Percentiles rank a stretch among this genome's conserved stretches.
Conservation (phyloP, 306 rosid species). For the cucumber (Cucumis sativus) region DNA sequence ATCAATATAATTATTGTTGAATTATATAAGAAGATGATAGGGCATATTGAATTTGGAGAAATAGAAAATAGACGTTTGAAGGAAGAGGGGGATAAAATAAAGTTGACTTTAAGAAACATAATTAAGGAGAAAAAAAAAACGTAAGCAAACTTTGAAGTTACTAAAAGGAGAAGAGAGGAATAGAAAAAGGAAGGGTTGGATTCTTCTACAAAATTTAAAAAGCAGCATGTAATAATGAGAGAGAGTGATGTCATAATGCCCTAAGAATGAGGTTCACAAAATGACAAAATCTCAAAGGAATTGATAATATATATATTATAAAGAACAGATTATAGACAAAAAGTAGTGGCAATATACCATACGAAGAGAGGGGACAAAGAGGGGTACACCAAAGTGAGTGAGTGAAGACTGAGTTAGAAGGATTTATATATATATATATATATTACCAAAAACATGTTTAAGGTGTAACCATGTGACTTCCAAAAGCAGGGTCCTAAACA, state of each 20-base stretch:
- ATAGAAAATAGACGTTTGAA: no score
- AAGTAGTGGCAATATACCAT: conserved; percentile 2
- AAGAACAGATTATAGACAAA: not conserved
- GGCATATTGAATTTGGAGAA: no score
- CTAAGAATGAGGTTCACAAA: conserved; percentile 56
- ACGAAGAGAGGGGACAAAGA: not conserved
- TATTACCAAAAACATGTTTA: not conserved
- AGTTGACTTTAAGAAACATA: not conserved
- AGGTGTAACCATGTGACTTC: not conserved
- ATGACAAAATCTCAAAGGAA: conserved; percentile 25
- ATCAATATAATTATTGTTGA: no score
- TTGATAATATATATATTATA: not conserved
- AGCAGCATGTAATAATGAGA: not conserved
- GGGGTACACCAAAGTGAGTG: not conserved
- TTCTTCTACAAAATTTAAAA: not conserved
- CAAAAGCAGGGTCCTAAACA: not conserved
- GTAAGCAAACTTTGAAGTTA: not conserved
- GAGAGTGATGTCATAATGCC: conserved; percentile 40
- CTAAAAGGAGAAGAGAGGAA: not conserved
- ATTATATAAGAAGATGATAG: no score
- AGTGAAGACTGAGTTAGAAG: not conserved
- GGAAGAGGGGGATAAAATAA: not conserved
- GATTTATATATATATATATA: not conserved
- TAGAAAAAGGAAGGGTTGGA: not conserved
- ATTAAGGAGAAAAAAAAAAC: no score